phyloP scores from a whole-genome alignment of 2,329 filamentous ascomycete genomes.

The Botrytis pseudocinerea region DNA sequence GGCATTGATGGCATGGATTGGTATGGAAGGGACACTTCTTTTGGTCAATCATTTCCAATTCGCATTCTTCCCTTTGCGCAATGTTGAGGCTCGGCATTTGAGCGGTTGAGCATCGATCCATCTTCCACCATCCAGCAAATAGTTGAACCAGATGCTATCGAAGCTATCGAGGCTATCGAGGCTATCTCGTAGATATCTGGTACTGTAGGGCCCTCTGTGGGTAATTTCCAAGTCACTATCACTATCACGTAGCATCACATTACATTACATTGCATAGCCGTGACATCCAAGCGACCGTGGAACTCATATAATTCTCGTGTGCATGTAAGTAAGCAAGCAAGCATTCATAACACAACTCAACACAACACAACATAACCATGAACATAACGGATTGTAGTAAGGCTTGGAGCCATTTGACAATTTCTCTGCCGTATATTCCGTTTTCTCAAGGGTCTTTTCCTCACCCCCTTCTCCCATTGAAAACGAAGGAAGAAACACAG shows the following conservation, averaged over 20 bases:
- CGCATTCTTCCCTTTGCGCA: neutral
- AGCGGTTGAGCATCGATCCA: neutral
- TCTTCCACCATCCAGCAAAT: neutral
- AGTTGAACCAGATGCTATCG: neutral
- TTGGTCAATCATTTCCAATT: neutral
- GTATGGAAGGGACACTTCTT: neutral
- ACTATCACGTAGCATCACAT: neutral
- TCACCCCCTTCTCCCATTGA: neutral
- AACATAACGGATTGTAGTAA: neutral
- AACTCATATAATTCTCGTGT: neutral
- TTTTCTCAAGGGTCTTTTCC: neutral
- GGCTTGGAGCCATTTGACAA: neutral
- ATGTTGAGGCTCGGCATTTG: slow-evolving; percentile 10
- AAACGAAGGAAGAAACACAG: slow-evolving; percentile 14
- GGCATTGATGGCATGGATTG: neutral
- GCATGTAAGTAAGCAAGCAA: neutral
- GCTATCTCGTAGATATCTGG: neutral
- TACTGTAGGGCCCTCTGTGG: neutral
- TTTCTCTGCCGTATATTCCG: neutral
- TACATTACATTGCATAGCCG: neutral
- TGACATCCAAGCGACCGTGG: neutral
- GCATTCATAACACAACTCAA: neutral
- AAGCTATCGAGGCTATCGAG: too few species aligned
- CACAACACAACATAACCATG: neutral
- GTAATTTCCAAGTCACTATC: slow-evolving; percentile 1